Base-by-base conservation (phyloP, 2,329 filamentous ascomycete species). In the Fragosphaeria purpurea region DNA sequence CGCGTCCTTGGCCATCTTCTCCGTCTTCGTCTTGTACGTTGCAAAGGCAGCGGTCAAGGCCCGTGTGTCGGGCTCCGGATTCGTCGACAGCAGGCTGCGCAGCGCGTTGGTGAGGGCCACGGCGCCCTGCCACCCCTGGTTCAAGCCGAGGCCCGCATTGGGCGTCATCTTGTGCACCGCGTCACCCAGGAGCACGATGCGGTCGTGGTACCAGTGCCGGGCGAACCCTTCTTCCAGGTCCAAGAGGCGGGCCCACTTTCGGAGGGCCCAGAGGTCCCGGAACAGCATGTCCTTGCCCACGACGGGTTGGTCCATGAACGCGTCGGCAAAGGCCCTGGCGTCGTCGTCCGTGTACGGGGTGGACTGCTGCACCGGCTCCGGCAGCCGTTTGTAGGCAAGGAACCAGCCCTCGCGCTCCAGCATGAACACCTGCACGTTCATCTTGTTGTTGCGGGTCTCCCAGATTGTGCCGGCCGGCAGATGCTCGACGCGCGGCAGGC, bases 131-230 rank as follows among this genome's bases (percentile, higher is more conserved):
- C 50, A 44, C 5, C 48, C 50, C 22, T 45, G 42, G 44, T 53
- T 50, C 34, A 51, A 13, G n/a, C 50, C 43, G 13, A 53, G 50
- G 38, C 38, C 48, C 12, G 46, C 42, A 46, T 55, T 53, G 13
- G 50, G 53, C 46, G 48, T 52, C 49, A 54, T 50, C 50, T 54
- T 54, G 46, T 47, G 46, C 32, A 47, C 43, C 31, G 52, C 35
- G 46, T 54, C 52, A 22, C 50, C 50, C 12, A 51, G 35, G 22
- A 54, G 52, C 41, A 54, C 52, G 33, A 52, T 96, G 46, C 91
- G 90, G 54, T 91, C 80, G 66, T 96, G 91, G 66, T 96, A 95
- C 90, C 90, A 97, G 11, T 47, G 37, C 11, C 96, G 96, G 75
- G 96, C 95, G 64, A 97, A 70, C 33, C 91, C 91, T 30, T 55